Percentiles rank a stretch among this genome's conserved stretches.
Evolutionary conservation across 352 stramenopile species (phyloP).

Genomic region (Aphanomyces cochlioides): DNA sequence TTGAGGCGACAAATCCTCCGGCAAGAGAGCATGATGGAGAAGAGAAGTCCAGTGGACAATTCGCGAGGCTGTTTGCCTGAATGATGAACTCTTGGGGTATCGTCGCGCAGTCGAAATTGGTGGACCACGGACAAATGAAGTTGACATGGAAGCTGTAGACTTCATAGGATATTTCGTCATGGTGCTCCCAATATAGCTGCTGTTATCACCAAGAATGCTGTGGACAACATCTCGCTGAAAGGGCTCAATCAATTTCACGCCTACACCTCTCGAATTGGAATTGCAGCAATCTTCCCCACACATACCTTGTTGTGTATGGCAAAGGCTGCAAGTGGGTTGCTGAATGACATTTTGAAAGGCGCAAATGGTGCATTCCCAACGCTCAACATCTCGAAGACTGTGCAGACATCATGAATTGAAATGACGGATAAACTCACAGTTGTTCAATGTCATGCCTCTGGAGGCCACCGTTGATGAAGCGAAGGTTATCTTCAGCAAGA

Average conservation of each 20-base stretch:
- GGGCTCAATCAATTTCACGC: slow-evolving; percentile 4
- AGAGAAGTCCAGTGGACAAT: not conserved
- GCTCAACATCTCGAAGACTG: not conserved
- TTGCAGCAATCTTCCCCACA: not conserved
- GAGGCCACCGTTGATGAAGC: not conserved
- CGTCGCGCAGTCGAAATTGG: not conserved
- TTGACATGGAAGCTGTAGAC: not conserved
- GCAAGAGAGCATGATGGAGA: not conserved
- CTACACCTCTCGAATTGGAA: not conserved
- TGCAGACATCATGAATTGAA: not conserved
- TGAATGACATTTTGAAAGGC: not conserved
- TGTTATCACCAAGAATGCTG: not conserved
- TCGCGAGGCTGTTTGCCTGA: not conserved
- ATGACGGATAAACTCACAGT: not conserved
- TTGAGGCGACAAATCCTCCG: not conserved
- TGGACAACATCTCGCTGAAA: not conserved
- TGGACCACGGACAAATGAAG: not conserved
- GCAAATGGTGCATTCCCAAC: not conserved
- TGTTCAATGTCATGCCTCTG: slow-evolving; percentile 10
- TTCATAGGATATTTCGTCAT: not conserved
- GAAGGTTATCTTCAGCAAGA: slow-evolving; percentile 2
- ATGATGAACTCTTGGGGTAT: not conserved
- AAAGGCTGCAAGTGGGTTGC: not conserved
- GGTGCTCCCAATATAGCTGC: slow-evolving; percentile 7
- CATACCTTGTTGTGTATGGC: not conserved